These are phyloP conservation scores for Ceratocystis albifundus DNA, from an alignment of 2,329 filamentous ascomycete species.

Conservation along the genomic window DNA sequence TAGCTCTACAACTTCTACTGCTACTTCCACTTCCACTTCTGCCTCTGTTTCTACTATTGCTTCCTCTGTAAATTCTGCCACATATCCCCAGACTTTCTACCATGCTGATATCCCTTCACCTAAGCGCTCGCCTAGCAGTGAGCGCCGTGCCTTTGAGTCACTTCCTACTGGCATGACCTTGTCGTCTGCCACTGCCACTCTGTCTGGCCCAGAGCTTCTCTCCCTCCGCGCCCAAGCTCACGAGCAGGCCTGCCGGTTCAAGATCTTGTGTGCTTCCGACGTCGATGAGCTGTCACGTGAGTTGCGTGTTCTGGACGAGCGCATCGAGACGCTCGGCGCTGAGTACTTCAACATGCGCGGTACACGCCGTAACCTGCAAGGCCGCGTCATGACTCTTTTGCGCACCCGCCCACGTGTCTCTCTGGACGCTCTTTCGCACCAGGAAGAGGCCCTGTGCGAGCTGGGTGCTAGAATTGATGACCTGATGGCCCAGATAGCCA, in stretches of 20 bases:
- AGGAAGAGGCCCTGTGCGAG: constrained; percentile 67
- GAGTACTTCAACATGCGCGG: constrained; percentile 64
- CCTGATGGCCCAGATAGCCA: constrained; percentile 69
- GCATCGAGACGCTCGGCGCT: constrained; percentile 64
- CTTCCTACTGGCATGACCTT: constrained; percentile 49
- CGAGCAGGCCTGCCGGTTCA: constrained; percentile 51
- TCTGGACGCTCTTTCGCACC: constrained; percentile 62
- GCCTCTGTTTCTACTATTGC: background rate
- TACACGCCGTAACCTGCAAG: constrained; percentile 66
- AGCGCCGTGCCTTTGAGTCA: constrained; percentile 47
- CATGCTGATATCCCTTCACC: constrained; percentile 32
- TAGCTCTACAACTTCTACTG: constrained; percentile 30
- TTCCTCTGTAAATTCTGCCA: background rate
- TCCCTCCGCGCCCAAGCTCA: constrained; percentile 49
- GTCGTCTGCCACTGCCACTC: constrained; percentile 38
- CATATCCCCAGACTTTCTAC: constrained; percentile 25
- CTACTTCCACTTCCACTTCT: background rate
- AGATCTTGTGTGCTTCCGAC: constrained; percentile 50
- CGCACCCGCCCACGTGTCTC: constrained; percentile 61
- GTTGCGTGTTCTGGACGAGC: constrained; percentile 62
- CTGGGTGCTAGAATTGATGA: constrained; percentile 69
- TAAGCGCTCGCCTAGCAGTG: constrained; percentile 39
- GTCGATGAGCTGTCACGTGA: constrained; percentile 60
- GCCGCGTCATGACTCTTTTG: constrained; percentile 65
- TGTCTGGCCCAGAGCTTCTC: constrained; percentile 40